Evolutionary conservation across 768 basidiomycete genomes (phyloP), one percentile per base, ranked within the genome.

Genomic region (Glaciozyma antarctica): DNA sequence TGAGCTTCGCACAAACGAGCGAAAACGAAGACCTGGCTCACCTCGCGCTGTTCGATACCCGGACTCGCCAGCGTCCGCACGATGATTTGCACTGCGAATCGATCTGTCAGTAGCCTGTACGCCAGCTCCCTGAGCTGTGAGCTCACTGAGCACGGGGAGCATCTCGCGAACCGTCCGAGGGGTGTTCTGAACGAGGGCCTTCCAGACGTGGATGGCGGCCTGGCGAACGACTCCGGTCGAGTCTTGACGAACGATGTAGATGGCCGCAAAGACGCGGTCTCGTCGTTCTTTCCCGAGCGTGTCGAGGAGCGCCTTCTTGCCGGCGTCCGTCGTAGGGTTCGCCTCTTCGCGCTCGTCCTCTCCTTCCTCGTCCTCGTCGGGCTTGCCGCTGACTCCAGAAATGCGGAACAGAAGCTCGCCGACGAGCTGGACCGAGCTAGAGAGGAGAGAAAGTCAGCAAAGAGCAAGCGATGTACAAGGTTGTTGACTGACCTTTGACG

Each of bases 401-500:
- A 98, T 86, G 76, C 92, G 90, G 86, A 97, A 99, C 16, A 98
- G 78, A 3, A 97, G 79, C 75, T 98, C 94, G 66, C 95, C 95
- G 47, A 97, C 88, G 66, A 98, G 83, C 3, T 91, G 90, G 73
- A 98, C 88, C 41, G 93, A 98, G 0, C 63, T 67, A 51, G 45
- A 30, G 22, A 10, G 22, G 28, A 32, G 21, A 21, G 91, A 90
- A 84, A 90, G 90, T 89, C 90, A 72, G 5, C 56, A 57, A 41
- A 43, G 9, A 21, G 21, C 22, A 1, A 12, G 58, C 21, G 32
- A 13, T n/a, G 28, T 5, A n/a, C 24, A 30, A 17, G 24, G 16
- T 3, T 17, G 32, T 34, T 22, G 10, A 78, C 85, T 51, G 75
- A 92, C 91, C 75, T 59, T 44, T 72, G 69, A 5, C 95, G 81